Conservation (phyloP, 2,329 filamentous ascomycete species). For the Colletotrichum tropicicola region DNA sequence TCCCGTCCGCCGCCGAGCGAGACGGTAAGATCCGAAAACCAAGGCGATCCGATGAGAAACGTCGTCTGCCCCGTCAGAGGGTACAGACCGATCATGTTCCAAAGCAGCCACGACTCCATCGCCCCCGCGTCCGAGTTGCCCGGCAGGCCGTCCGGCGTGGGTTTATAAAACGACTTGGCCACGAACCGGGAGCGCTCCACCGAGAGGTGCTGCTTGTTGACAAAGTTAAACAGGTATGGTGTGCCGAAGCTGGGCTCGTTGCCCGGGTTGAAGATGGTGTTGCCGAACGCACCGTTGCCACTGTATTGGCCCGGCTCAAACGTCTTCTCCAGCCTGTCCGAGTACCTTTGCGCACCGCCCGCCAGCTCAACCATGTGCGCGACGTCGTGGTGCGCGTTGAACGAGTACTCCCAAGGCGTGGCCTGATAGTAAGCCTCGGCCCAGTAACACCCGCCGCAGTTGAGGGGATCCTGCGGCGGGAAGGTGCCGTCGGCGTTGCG, state of each 20-base stretch:
- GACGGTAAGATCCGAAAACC: constrained; percentile 68
- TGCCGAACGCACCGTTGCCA: constrained; percentile 53
- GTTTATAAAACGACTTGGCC: constrained; percentile 67
- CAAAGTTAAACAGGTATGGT: constrained; percentile 76
- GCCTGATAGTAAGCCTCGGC: constrained; percentile 65
- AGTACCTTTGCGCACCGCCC: constrained; percentile 65
- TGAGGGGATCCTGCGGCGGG: constrained; percentile 62
- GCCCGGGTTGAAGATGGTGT: constrained; percentile 72
- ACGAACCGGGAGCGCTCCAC: constrained; percentile 67
- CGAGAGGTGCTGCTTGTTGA: constrained; percentile 67
- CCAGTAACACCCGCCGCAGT: constrained; percentile 74
- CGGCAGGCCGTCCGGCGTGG: constrained; percentile 65
- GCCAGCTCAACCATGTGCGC: constrained; percentile 59
- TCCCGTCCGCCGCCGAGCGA: constrained; percentile 62
- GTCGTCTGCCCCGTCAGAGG: constrained; percentile 75
- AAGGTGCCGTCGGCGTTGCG: constrained; percentile 59
- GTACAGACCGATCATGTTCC: constrained; percentile 75
- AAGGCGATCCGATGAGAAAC: constrained; percentile 72
- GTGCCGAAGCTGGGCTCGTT: constrained; percentile 75
- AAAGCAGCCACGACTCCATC: constrained; percentile 76
- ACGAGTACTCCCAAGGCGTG: constrained; percentile 71
- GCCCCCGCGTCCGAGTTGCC: constrained; percentile 78
- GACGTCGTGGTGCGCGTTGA: constrained; percentile 75
- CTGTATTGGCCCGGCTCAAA: constrained; percentile 60
- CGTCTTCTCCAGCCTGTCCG: constrained; percentile 66